Evolutionary conservation across 495 filamentous ascomycete genomes (phyloP), one percentile per base, ranked within the genome.

Genomic region (Penicillium coprophilum): DNA sequence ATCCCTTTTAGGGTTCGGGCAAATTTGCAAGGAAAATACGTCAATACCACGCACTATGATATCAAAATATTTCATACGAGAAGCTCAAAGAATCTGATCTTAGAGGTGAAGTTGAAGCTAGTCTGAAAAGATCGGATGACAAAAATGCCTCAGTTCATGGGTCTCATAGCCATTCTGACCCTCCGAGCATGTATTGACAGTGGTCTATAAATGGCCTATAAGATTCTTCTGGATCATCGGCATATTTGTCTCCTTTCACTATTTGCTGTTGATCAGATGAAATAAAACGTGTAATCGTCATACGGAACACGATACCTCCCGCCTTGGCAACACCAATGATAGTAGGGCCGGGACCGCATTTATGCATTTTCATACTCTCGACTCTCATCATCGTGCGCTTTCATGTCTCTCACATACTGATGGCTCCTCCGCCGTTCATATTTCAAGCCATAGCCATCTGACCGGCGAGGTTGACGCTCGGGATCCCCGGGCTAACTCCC

Each of bases 391-490:
- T 19, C 36, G 32, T 57, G 49, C 19, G n/a, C 34, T 53, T 58
- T 27, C 12, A 44, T 49, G 34, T 43, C 31, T 46, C 36, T 47
- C 27, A 28, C 55, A 52, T 60, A 71, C 76, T 73, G 67, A 79
- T 79, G 76, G 76, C 73, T 77, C 59, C 59, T 67, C 68, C 61
- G 71, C 62, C 68, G 60, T 58, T 63, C 50, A 60, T 59, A 66
- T 71, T 70, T 67, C 73, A 74, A 69, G 73, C 66, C 68, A 75
- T 74, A 70, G 71, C 67, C 71, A 79, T 81, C 68, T 85, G 81
- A 84, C 79, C 72, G 66, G 72, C 70, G 65, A 74, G 71, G 74
- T 71, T 68, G 76, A 78, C 76, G 76, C 76, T 78, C 74, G 75
- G 75, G 74, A 80, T 74, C 70, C 62, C 55, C 61, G 68, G 67